These are phyloP conservation scores for Chalciporus pseudorubinellus DNA, from an alignment of 768 basidiomycete species.

Conservation along the genomic window DNA sequence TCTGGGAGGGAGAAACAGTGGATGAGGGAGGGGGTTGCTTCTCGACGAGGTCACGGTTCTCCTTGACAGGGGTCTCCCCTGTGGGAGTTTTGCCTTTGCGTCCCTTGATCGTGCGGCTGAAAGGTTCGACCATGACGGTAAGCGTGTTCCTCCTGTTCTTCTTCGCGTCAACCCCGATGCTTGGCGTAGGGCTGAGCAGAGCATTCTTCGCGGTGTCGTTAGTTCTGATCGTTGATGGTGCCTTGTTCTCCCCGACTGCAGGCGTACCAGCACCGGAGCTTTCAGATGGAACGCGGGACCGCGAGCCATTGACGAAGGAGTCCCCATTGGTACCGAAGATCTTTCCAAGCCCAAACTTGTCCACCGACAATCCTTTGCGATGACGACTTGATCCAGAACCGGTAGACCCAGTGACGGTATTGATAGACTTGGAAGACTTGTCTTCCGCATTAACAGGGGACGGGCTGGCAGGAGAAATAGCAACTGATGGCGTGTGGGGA, in stretches of 20 bases:
- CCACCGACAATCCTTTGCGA: slow-evolving; percentile 69
- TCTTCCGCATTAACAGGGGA: slow-evolving; percentile 33
- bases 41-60: slow-evolving; percentile 36
- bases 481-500: slow-evolving; percentile 29
- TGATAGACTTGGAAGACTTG: slow-evolving; percentile 28
- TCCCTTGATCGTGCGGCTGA: slow-evolving; percentile 47
- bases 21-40: slow-evolving; percentile 34
- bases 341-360: slow-evolving; percentile 77
- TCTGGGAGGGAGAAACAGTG: slow-evolving; percentile 28
- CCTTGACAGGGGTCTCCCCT: slow-evolving; percentile 41
- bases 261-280: slow-evolving; percentile 30
- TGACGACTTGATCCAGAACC: slow-evolving; percentile 51
- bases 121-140: slow-evolving; percentile 82
- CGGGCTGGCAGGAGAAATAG: slow-evolving; percentile 44
- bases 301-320: slow-evolving; percentile 29
- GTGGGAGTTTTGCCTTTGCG: slow-evolving; percentile 36
- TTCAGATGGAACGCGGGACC: slow-evolving; percentile 45
- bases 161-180: slow-evolving; percentile 40
- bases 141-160: slow-evolving; percentile 77
- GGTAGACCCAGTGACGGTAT: slow-evolving; percentile 29
- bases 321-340: slow-evolving; percentile 54
- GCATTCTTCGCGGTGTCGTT: slow-evolving; percentile 27
- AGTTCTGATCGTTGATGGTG: neutral
- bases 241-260: slow-evolving; percentile 18
- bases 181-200: slow-evolving; percentile 37